Evolutionary conservation across 345 rosid species (phyloP).

Genomic region (Kernera saxatilis): DNA sequence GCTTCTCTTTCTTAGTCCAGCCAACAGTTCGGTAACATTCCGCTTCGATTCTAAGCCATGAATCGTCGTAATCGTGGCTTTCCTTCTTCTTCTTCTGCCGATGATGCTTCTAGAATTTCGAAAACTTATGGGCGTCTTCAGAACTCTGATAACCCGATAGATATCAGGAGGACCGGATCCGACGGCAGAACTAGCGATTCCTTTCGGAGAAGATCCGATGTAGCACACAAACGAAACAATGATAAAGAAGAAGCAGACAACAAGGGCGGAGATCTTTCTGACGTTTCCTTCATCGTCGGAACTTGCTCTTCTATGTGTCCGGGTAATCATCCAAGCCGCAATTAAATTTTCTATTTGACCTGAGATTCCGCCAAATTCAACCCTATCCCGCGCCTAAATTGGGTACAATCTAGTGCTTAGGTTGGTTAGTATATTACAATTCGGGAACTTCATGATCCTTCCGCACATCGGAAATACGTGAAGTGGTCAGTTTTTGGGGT

Average conservation of each 20-base stretch:
- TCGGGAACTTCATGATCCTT: background rate
- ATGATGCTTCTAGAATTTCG: background rate
- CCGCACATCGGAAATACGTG: background rate
- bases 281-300: conserved; percentile 45
- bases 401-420: background rate
- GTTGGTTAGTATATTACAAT: background rate
- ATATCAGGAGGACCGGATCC: background rate
- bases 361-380: background rate
- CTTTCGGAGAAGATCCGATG: conserved; percentile 24
- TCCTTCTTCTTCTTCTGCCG: background rate
- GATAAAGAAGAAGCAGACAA: background rate
- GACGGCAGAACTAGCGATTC: conserved; percentile 4
- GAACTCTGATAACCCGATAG: background rate
- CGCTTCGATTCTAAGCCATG: background rate
- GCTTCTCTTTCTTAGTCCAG: background rate
- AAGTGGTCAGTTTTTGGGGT: background rate
- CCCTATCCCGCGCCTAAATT: background rate
- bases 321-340: conserved; percentile 34
- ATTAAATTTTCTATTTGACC: background rate
- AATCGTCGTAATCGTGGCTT: conserved; percentile 22
- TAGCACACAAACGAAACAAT: background rate
- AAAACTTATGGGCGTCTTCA: background rate
- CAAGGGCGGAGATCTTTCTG: conserved; percentile 1
- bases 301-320: conserved; percentile 92
- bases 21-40: background rate